phyloP scores from a whole-genome alignment of 352 stramenopile genomes.

The Globisporangium parvum region DNA sequence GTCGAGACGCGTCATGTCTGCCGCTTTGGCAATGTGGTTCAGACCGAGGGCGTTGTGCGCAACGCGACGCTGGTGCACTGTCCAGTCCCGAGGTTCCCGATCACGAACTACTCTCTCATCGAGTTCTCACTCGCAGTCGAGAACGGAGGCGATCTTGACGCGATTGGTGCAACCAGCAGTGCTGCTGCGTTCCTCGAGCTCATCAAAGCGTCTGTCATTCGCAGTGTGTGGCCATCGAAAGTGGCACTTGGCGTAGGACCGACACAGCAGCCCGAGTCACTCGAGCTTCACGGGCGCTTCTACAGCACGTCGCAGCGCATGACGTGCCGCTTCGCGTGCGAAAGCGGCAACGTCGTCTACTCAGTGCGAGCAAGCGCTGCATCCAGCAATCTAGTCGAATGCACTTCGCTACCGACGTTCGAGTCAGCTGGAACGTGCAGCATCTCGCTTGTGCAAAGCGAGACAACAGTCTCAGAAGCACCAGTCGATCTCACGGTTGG shows the following conservation, averaged over 20 bases:
- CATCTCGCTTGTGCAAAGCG: constrained; percentile 20
- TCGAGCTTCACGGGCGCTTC: constrained; percentile 28
- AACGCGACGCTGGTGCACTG: constrained; percentile 22
- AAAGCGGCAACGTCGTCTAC: constrained; percentile 1
- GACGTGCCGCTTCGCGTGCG: constrained; percentile 21
- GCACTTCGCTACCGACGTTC: constrained; percentile 9
- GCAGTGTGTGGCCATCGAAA: background rate
- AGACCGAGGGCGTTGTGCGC: background rate
- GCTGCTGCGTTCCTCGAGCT: constrained; percentile 4
- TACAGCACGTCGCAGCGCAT: constrained; percentile 15
- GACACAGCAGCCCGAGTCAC: constrained; percentile 1
- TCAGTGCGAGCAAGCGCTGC: constrained; percentile 10
- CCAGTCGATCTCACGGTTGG: background rate
- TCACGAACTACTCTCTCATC: constrained; percentile 16
- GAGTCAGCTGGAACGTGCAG: constrained; percentile 10
- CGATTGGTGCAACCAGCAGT: background rate
- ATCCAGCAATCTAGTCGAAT: constrained; percentile 20
- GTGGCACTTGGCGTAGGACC: background rate
- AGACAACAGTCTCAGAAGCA: constrained; percentile 22
- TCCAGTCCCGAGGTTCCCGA: constrained; percentile 17
- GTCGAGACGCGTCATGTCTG: constrained; percentile 8
- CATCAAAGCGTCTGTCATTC: constrained; percentile 8
- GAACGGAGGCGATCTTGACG: background rate
- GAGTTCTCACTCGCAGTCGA: constrained; percentile 17
- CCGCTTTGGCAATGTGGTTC: constrained; percentile 19